Percentiles rank a stretch among this genome's conserved stretches.
Conservation (phyloP, 768 basidiomycete species). For the Phylloporus arenicola region DNA sequence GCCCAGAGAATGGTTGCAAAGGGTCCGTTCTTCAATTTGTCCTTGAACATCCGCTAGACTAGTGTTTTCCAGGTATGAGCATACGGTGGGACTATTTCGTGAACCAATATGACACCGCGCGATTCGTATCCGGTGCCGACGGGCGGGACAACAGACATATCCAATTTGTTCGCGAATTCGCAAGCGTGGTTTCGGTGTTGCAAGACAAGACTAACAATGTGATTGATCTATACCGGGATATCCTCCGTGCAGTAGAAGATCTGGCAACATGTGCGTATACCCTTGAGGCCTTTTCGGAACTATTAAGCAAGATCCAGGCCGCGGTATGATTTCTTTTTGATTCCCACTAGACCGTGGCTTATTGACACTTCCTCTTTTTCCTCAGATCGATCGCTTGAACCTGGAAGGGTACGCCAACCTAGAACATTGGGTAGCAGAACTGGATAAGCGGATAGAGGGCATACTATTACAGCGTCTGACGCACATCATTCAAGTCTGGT, state of each 20-base stretch:
- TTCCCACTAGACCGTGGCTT: background rate
- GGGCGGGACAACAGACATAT: conserved; percentile 83
- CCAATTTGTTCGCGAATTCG: conserved; percentile 92
- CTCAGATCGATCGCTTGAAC: conserved; percentile 87
- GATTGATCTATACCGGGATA: conserved; percentile 87
- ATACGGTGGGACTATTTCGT: conserved; percentile 97
- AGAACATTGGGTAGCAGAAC: conserved; percentile 84
- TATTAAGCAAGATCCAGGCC: conserved; percentile 75
- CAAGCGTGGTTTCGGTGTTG: conserved; percentile 83
- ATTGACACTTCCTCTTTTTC: background rate
- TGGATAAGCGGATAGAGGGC: conserved; percentile 77
- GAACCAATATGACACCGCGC: conserved; percentile 82
- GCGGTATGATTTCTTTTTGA: conserved; percentile 47
- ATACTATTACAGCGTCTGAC: conserved; percentile 72
- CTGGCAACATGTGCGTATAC: conserved; percentile 84
- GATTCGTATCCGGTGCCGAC: conserved; percentile 70
- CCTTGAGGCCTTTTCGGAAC: conserved; percentile 72
- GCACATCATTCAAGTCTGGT: conserved; percentile 83
- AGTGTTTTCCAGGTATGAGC: conserved; percentile 66
- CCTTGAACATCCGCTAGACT: background rate
- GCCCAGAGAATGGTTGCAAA: conserved; percentile 88
- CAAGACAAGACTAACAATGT: conserved; percentile 97
- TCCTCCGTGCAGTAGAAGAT: conserved; percentile 79
- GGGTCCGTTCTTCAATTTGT: conserved; percentile 46
- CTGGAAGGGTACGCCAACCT: conserved; percentile 94